Evolutionary conservation across 768 basidiomycete species (phyloP).

Genomic region (Hypholoma sublateritium): DNA sequence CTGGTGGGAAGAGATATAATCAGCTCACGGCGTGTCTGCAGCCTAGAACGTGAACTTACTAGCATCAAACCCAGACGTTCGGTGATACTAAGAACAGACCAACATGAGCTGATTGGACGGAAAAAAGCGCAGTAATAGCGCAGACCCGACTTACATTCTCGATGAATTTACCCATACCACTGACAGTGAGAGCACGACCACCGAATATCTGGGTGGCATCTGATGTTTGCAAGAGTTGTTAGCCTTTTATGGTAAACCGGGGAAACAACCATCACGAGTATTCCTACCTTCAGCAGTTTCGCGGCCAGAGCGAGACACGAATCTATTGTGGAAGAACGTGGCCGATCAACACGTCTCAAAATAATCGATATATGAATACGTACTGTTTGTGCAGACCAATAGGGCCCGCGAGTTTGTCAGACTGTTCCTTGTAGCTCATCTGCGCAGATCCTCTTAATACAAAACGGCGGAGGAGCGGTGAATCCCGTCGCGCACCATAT

Average conservation of each 20-base stretch:
- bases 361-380: slow-evolving; percentile 24
- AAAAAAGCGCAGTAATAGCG: background rate
- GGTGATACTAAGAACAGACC: slow-evolving; percentile 57
- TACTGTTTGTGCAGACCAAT: slow-evolving; percentile 90
- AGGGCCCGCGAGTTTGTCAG: slow-evolving; percentile 82
- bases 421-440: slow-evolving; percentile 87
- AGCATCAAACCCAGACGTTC: slow-evolving; percentile 81
- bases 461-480: background rate
- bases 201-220: slow-evolving; percentile 88
- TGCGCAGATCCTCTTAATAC: slow-evolving; percentile 25
- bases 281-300: slow-evolving; percentile 66
- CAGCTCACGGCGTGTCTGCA: slow-evolving; percentile 2
- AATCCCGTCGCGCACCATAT: slow-evolving; percentile 49
- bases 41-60: slow-evolving; percentile 37
- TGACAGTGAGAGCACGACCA: slow-evolving; percentile 81
- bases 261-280: slow-evolving; percentile 36
- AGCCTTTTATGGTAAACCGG: background rate
- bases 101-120: too few species aligned
- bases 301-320: slow-evolving; percentile 62
- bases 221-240: slow-evolving; percentile 21
- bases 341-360: slow-evolving; percentile 4
- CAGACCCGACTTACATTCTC: slow-evolving; percentile 61
- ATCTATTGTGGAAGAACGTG: slow-evolving; percentile 37
- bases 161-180: slow-evolving; percentile 84
- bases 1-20: slow-evolving; percentile 22